Percentiles rank a stretch among this genome's conserved stretches.
Conservation (phyloP, 2,329 filamentous ascomycete genomes). For the Epichloe scottii region DNA sequence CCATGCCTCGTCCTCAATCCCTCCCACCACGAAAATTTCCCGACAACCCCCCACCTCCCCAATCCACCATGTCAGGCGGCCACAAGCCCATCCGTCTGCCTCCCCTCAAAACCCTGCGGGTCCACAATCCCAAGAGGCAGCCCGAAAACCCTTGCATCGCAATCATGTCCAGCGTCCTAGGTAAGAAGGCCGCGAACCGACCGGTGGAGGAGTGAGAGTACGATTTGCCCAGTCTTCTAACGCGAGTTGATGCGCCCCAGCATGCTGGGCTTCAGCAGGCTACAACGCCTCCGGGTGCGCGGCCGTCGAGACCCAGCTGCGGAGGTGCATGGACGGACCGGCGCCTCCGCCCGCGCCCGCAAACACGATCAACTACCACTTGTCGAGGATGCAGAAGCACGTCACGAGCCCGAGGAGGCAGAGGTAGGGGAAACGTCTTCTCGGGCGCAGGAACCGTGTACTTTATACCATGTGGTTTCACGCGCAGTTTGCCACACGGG, state of each 20-base stretch:
- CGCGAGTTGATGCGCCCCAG: slow-evolving; percentile 26
- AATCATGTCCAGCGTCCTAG: slow-evolving; percentile 45
- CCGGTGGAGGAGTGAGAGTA: no score
- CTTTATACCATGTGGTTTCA: no score
- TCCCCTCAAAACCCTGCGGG: slow-evolving; percentile 41
- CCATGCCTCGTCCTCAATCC: no score
- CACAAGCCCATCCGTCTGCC: slow-evolving; percentile 45
- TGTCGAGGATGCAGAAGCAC: slow-evolving; percentile 62
- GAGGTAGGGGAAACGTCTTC: slow-evolving; percentile 12
- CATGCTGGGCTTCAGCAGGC: slow-evolving; percentile 74
- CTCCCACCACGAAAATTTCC: no score
- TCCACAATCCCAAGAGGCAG: slow-evolving; percentile 38
- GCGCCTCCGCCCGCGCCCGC: slow-evolving; percentile 35
- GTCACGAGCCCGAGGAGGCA: slow-evolving; percentile 39
- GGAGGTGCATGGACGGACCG: slow-evolving; percentile 69
- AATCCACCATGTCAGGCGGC: slow-evolving; percentile 27
- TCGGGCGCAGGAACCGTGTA: no score
- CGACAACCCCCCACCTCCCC: no score
- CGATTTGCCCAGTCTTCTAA: not conserved
- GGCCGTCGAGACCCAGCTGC: slow-evolving; percentile 46
- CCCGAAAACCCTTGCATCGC: slow-evolving; percentile 39
- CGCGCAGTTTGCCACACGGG: no score
- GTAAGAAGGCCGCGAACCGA: slow-evolving; percentile 22
- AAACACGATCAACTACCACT: slow-evolving; percentile 87
- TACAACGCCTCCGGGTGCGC: slow-evolving; percentile 49